Evolutionary conservation across 139 green algal species (phyloP), one percentile per base, ranked within the genome.

Genomic region (Chlamydomonas eustigma): DNA sequence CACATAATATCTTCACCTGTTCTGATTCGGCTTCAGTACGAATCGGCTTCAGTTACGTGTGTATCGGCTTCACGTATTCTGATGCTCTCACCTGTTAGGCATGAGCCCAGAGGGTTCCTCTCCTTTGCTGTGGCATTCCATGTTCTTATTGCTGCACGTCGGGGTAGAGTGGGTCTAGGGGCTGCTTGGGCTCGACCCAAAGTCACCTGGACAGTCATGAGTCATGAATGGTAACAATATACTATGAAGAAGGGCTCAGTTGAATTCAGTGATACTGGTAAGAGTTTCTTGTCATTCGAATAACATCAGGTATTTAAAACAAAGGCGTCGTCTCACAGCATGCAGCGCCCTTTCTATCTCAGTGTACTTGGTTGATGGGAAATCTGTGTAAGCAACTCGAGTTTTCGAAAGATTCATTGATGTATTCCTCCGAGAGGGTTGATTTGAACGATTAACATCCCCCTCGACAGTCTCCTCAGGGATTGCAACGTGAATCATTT

Each of bases 121-220:
- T 90, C 83, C n/a, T 82, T 80, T 1, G 67, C 36, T 0, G 83
- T 87, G 0, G 77, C 52, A 1, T 75, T 78, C 76, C 80, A 86
- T 1, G n/a, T 76, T 2, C 63, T 68, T 0, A 71, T 39, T 30
- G 70, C 51, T 4, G 70, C 67, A 0, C 70, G 69, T 51, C 76
- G 70, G 2, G 76, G 79, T 33, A 84, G 73, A 2, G 63, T 83
- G 1, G 83, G 78, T 12, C 63, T 65, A 1, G 79, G 73, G 4
- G 71, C 58, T 2, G 67, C 73, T 5, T 50, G 18, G 1, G 83
- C 76, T 0, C 76, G 44, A n/a, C 71, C 24, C 52, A 86, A 44
- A 2, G 37, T 78, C 3, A 78, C 69, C 25, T 50, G 44, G 12
- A 28, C 44, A 58, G 12, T n/a, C n/a, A n/a, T n/a, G n/a, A n/a